Evolutionary conservation across 2,329 filamentous ascomycete species (phyloP), one percentile per base, ranked within the genome.

Genomic region (Colletotrichum ledebouriae): DNA sequence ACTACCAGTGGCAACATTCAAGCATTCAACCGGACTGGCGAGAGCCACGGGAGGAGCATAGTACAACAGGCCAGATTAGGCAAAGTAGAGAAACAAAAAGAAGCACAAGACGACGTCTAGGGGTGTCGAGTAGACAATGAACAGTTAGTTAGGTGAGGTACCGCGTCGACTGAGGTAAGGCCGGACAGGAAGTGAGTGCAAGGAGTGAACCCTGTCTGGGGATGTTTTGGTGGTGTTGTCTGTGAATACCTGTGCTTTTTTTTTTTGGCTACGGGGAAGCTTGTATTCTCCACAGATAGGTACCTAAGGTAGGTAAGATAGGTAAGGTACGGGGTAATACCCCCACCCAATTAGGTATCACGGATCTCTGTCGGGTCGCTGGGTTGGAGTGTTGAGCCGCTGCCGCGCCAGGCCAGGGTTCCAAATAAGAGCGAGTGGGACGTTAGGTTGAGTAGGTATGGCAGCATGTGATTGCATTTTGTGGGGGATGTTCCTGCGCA

Each of bases 381-480:
- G 61, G 65, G 61, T 68, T 68, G 66, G 59, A 41, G 25, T 68
- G 65, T 68, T 68, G 65, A 68, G 66, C 66, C 66, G 61, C 66
- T 47, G 63, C 63, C n/a, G 61, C 42, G 61, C 37, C 11, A 13
- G 37, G 37, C 56, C 61, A 65, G 65, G 65, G 61, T 53, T 59
- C 60, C 53, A 68, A 22, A 59, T 59, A 63, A 61, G 61, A 68
- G 65, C 46, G 50, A 25, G 60, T 65, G 65, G 55, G 61, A 59
- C 65, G 61, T 65, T 25, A 25, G 0, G 25, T 5, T 65, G 49
- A 12, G 49, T 44, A 41, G 15, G 49, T 44, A 41, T 64, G 60
- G 65, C 55, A 65, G 65, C 65, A 68, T 68, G 65, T 68, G 65
- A 68, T 65, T 68, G 46, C 41, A 65, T 59, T 59, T 34, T 65